Evolutionary conservation across 2,329 filamentous ascomycete genomes (phyloP).

Genomic region (Cercospora sp.): DNA sequence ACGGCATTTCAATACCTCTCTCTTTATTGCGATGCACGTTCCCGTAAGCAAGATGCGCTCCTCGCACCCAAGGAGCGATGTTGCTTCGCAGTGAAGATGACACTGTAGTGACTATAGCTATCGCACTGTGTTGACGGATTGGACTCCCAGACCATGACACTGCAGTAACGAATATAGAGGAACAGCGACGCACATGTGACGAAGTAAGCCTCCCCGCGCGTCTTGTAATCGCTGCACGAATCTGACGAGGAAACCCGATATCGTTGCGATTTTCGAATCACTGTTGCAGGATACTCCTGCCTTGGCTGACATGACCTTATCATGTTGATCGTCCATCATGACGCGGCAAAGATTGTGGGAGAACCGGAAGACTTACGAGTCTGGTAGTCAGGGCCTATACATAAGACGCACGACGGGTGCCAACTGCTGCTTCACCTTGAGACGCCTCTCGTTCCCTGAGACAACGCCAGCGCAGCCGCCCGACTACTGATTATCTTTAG

Average conservation of each 20-base stretch:
- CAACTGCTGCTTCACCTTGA: neutral
- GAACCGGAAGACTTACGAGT: neutral
- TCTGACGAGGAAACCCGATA: neutral
- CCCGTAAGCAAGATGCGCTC: neutral
- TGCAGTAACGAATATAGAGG: neutral
- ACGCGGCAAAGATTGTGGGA: neutral
- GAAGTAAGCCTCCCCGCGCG: neutral
- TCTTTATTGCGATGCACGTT: neutral
- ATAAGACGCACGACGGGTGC: neutral
- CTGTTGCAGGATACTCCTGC: neutral
- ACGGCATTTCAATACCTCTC: neutral
- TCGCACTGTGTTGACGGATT: neutral
- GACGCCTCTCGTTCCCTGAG: neutral
- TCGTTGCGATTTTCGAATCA: neutral
- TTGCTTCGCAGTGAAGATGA: neutral
- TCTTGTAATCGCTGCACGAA: neutral
- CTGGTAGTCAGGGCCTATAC: neutral
- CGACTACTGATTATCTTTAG: neutral
- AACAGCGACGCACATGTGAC: neutral
- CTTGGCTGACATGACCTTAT: neutral
- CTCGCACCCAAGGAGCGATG: neutral
- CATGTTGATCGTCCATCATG: neutral
- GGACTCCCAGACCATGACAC: neutral
- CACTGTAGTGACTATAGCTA: neutral
- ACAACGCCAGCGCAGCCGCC: neutral